Evolutionary conservation across 768 basidiomycete genomes (phyloP).

Genomic region (Boletus vinaceobasis): DNA sequence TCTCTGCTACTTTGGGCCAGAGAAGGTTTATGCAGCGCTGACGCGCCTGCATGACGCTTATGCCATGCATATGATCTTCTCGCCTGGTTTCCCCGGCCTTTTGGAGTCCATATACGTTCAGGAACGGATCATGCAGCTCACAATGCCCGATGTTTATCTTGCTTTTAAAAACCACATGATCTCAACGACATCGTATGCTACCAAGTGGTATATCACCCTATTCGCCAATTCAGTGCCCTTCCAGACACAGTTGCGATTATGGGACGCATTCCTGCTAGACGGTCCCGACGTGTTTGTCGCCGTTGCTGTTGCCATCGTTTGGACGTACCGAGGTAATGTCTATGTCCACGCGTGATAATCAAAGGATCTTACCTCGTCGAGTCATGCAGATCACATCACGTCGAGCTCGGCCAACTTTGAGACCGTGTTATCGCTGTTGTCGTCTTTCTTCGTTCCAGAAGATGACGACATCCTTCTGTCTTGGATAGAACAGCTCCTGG

Average conservation of each 20-base stretch:
- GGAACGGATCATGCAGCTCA: constrained; percentile 79
- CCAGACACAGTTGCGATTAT: constrained; percentile 88
- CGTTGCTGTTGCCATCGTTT: constrained; percentile 83
- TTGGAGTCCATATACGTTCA: constrained; percentile 96
- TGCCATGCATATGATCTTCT: constrained; percentile 83
- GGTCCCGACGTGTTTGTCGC: constrained; percentile 87
- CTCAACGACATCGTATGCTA: constrained; percentile 91
- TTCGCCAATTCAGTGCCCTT: constrained; percentile 96
- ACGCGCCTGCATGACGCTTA: constrained; percentile 89
- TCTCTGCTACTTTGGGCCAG: constrained; percentile 89
- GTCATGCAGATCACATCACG: constrained; percentile 71
- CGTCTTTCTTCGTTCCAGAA: constrained; percentile 93
- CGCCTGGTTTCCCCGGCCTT: constrained; percentile 92
- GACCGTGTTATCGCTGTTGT: constrained; percentile 84
- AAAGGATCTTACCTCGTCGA: constrained; percentile 2
- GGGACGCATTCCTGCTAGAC: constrained; percentile 92
- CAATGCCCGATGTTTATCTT: constrained; percentile 87
- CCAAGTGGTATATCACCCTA: constrained; percentile 99
- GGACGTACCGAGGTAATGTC: constrained; percentile 78
- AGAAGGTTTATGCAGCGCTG: constrained; percentile 79
- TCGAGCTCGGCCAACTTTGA: constrained; percentile 81
- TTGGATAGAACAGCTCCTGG: constrained; percentile 70
- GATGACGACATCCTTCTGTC: constrained; percentile 77
- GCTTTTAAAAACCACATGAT: constrained; percentile 88
- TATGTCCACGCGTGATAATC: not conserved